A percentile compares a stretch with the other conserved stretches of the same genome.
Evolutionary conservation across 2,329 filamentous ascomycete genomes (phyloP).

Genomic region (Xylaria sp.): DNA sequence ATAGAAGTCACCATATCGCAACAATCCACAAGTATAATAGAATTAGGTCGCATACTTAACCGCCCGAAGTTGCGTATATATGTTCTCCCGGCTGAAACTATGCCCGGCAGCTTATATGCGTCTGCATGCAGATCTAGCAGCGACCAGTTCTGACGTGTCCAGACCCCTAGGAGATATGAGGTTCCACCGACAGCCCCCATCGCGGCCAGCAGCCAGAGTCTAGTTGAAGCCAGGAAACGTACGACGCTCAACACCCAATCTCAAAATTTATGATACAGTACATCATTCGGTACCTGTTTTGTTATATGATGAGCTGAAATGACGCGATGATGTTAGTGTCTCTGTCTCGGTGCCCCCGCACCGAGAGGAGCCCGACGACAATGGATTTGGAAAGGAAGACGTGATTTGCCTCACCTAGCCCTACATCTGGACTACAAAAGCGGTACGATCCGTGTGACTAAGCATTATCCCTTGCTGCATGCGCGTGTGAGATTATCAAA

Average conservation of each 20-base stretch:
- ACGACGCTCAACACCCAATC: neutral
- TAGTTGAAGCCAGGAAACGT: neutral
- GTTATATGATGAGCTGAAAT: neutral
- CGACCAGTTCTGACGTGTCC: neutral
- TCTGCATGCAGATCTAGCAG: neutral
- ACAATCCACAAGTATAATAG: neutral
- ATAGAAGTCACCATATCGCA: neutral
- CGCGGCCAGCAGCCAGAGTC: neutral
- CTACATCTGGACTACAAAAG: neutral
- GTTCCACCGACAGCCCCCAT: too few relatives aligned
- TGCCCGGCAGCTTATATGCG: neutral
- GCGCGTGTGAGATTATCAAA: conserved; percentile 6
- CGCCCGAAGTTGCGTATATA: neutral
- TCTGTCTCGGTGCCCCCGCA: conserved; percentile 7
- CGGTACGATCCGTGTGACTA: neutral
- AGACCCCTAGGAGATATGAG: too few relatives aligned
- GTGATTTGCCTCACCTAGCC: conserved; percentile 4
- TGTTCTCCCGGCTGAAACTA: neutral
- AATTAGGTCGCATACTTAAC: neutral
- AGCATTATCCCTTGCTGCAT: neutral
- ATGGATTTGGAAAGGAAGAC: conserved; percentile 12
- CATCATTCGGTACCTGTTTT: neutral
- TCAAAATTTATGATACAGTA: neutral
- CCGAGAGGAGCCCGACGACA: neutral
- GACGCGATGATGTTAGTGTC: neutral